Evolutionary conservation across 805 yeast species (phyloP).

Genomic region (Martiniozyma abietophila): DNA sequence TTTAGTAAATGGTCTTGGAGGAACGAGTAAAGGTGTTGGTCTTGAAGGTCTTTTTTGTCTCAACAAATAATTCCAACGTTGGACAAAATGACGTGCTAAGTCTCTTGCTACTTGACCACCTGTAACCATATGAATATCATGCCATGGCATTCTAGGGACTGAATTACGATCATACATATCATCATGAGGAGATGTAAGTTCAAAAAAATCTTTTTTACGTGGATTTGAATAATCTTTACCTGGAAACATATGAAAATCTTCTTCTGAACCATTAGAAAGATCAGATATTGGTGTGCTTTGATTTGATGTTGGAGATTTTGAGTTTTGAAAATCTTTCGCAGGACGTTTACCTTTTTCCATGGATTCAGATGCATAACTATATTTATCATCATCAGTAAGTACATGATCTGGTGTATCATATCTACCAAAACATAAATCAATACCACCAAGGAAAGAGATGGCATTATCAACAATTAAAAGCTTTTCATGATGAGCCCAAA

Average conservation of each 20-base stretch:
- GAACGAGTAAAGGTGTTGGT: slow-evolving; percentile 82
- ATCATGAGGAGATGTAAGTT: slow-evolving; percentile 77
- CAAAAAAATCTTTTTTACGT: slow-evolving; percentile 77
- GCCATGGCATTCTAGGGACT: slow-evolving; percentile 99
- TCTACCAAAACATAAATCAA: slow-evolving; percentile 92
- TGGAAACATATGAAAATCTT: slow-evolving; percentile 63
- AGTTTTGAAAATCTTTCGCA: neutral
- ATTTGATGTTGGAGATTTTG: slow-evolving; percentile 1
- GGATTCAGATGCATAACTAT: slow-evolving; percentile 22
- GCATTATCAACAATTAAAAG: slow-evolving; percentile 79
- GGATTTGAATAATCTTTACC: slow-evolving; percentile 98
- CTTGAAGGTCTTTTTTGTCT: slow-evolving; percentile 94
- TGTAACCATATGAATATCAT: slow-evolving; percentile 93
- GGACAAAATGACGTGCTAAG: slow-evolving; percentile 87
- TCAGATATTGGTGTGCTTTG: neutral
- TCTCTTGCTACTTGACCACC: slow-evolving; percentile 94
- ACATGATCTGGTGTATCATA: slow-evolving; percentile 96
- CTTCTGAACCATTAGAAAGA: slow-evolving; percentile 17
- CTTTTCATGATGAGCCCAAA: slow-evolving; percentile 99
- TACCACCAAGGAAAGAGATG: slow-evolving; percentile 88
- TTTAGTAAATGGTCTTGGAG: slow-evolving; percentile 79
- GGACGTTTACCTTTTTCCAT: slow-evolving; percentile 11
- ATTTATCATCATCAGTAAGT: slow-evolving; percentile 55
- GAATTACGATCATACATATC: slow-evolving; percentile 79
- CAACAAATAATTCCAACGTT: slow-evolving; percentile 90